phyloP scores from a whole-genome alignment of 2,329 filamentous ascomycete species.

The Lasiodiplodia sp. region DNA sequence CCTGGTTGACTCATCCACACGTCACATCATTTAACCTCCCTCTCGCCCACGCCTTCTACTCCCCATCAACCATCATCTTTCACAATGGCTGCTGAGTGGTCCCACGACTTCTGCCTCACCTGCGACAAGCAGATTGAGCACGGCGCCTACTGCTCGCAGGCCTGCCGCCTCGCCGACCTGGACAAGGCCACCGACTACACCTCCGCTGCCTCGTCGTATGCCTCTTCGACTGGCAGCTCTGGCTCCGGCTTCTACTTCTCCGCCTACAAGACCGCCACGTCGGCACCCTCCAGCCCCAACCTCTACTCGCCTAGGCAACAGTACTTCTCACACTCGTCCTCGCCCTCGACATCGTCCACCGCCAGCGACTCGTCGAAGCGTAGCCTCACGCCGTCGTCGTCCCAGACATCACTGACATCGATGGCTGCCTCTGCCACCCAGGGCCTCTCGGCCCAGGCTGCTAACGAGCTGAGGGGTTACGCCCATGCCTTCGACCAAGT shows the following conservation, averaged over 20 bases:
- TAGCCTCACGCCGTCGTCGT: conserved; percentile 69
- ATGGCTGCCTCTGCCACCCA: conserved; percentile 67
- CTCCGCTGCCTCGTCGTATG: conserved; percentile 53
- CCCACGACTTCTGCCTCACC: conserved; percentile 90
- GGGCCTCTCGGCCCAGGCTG: conserved; percentile 76
- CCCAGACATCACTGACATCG: conserved; percentile 84
- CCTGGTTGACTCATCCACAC: conserved; percentile 27
- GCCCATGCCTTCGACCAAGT: conserved; percentile 88
- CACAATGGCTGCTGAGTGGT: conserved; percentile 66
- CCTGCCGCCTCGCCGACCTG: conserved; percentile 86
- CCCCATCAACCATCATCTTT: conserved; percentile 12
- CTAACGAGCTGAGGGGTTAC: conserved; percentile 83
- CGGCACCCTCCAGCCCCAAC: conserved; percentile 55
- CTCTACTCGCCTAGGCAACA: conserved; percentile 40
- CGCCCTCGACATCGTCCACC: conserved; percentile 38
- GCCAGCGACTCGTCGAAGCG: conserved; percentile 44
- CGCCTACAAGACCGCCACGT: conserved; percentile 63
- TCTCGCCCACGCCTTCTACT: not conserved
- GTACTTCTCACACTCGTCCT: conserved; percentile 47
- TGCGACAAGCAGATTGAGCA: conserved; percentile 86
- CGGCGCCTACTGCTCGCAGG: conserved; percentile 89
- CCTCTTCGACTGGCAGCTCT: conserved; percentile 61
- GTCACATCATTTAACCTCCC: not conserved
- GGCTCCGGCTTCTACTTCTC: conserved; percentile 70
- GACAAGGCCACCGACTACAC: conserved; percentile 72